Percentiles rank a stretch among this genome's conserved stretches.
phyloP scores from a whole-genome alignment of 345 rosid genomes.

The Gossypium stocksii region DNA sequence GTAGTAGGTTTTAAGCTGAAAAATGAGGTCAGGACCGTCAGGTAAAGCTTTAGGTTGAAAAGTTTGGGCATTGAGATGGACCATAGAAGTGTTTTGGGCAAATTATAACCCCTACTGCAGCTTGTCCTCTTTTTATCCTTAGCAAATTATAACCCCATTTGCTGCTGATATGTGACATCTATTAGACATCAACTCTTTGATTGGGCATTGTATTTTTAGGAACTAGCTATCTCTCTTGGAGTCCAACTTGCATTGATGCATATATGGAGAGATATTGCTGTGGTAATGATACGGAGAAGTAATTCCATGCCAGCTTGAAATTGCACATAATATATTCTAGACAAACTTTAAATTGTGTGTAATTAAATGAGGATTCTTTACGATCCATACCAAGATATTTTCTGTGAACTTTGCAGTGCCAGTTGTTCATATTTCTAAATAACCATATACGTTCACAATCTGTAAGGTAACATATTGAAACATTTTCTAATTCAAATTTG shows the following conservation, averaged over 20 bases:
- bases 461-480: not conserved
- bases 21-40: not conserved
- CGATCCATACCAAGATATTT: not conserved
- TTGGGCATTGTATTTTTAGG: not conserved
- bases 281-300: not conserved
- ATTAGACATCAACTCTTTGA: not conserved
- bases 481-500: conserved; percentile 12
- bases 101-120: not conserved
- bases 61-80: not conserved
- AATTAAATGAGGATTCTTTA: not conserved
- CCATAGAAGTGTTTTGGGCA: not conserved
- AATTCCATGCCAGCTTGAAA: not conserved
- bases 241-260: not conserved
- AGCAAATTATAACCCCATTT: not conserved
- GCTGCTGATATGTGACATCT: not conserved
- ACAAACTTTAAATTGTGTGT: not conserved
- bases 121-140: not conserved
- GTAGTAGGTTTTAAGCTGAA: not conserved
- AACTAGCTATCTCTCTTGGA: not conserved
- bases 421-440: not conserved
- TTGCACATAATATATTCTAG: not conserved
- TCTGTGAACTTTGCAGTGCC: not conserved
- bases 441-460: not conserved
- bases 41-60: not conserved
- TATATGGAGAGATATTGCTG: not conserved